phyloP scores from a whole-genome alignment of 1,284 basidiomycete species.

The Sporisorium scitamineum region DNA sequence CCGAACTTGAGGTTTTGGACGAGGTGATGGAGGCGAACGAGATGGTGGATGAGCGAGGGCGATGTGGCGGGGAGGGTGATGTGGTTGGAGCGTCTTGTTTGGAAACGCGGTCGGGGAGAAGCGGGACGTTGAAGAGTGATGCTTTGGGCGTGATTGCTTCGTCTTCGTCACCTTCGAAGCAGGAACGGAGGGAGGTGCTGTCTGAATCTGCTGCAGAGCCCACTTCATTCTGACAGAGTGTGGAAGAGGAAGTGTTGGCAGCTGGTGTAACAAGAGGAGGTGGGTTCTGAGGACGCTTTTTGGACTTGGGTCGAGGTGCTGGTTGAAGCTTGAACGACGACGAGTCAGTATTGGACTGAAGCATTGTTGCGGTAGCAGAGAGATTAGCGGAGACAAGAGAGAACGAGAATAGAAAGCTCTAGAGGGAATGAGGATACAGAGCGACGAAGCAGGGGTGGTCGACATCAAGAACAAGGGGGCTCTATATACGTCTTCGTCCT shows the following conservation, averaged over 20 bases:
- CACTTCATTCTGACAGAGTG: no score
- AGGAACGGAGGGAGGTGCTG: slow-evolving; percentile 8
- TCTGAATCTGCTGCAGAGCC: neutral
- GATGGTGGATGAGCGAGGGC: slow-evolving; percentile 13
- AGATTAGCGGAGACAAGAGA: neutral
- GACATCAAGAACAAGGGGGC: neutral
- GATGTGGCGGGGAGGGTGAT: neutral
- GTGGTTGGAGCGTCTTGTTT: neutral
- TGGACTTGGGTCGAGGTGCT: slow-evolving; percentile 35
- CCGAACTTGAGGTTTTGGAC: slow-evolving; percentile 5
- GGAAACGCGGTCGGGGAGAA: neutral
- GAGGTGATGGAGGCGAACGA: slow-evolving; percentile 11
- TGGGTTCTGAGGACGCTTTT: slow-evolving; percentile 27
- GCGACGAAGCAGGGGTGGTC: neutral
- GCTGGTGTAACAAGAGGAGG: neutral
- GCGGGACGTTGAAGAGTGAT: neutral
- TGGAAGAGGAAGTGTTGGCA: neutral
- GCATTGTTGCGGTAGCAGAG: slow-evolving; percentile 11
- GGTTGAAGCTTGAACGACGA: slow-evolving; percentile 39
- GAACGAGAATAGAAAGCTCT: neutral
- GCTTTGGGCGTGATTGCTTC: slow-evolving; percentile 19
- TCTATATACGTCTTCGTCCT: neutral
- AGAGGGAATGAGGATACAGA: no score
- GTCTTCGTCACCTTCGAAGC: slow-evolving; percentile 32
- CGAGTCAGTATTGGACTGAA: slow-evolving; percentile 28